Evolutionary conservation across 2,329 filamentous ascomycete species (phyloP), one percentile per base, ranked within the genome.

Genomic region (Fusarium camptoceras): DNA sequence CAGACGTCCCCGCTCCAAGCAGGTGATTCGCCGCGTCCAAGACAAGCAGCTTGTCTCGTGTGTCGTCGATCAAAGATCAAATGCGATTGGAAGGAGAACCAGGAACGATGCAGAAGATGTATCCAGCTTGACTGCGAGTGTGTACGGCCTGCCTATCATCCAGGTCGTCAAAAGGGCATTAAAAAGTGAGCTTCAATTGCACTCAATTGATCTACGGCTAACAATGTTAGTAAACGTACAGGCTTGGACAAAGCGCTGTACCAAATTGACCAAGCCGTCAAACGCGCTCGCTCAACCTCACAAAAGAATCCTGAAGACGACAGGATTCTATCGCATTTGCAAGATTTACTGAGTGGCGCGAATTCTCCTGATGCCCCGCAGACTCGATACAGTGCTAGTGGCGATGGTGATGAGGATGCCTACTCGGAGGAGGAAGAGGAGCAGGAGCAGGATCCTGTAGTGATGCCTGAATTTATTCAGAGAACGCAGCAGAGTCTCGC

Each of bases 171-270:
- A 75, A 93, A 93, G 76, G 91, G 91, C 24, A 91, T 93, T 64
- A 93, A 93, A 78, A 93, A 93, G 91, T 91, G 79, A 79, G 83
- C 71, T 42, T 5, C n/a, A 24, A 24, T 20, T 16, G 6, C 9
- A 1, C 11, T 9, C 8, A n/a, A n/a, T 42, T 12, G 6, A 16
- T n/a, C 12, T 31, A 50, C 64, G 70, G 59, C 25, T 60, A 28
- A 53, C 24, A 42, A 18, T 53, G 37, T 30, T 67, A 93, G 91
- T 78, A 94, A 94, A 78, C 88, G 91, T 42, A 91, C 89, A 18
- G 91, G 91, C 1, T 81, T 93, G 30, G 91, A 93, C 67, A 93
- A 93, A 79, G 91, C 91, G 5, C 85, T 94, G 22, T 89, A 88
- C 74, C 91, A 92, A 75, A 90, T 94, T 64, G 90, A 93, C 74